A percentile compares a stretch with the other conserved stretches of the same genome.
Evolutionary conservation across 208 protist species (phyloP).

Genomic region (Acanthamoeba quina): DNA sequence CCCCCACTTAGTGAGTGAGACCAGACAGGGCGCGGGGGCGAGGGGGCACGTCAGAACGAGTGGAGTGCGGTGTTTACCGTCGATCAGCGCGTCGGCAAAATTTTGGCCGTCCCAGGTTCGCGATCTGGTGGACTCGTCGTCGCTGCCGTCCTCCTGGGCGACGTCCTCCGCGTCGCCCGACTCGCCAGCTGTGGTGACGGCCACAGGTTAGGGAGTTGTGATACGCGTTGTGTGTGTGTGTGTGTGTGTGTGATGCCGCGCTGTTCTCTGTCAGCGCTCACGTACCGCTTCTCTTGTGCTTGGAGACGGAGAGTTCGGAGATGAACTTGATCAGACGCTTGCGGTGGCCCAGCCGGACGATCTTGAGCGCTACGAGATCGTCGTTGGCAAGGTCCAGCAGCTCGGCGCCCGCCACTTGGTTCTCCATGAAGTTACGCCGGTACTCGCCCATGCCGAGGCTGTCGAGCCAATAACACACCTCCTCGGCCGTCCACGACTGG

Average conservation of each 20-base stretch:
- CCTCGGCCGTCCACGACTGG: constrained; percentile 40
- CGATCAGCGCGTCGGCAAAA: constrained; percentile 4
- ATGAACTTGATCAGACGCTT: constrained; percentile 63
- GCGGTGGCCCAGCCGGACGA: constrained; percentile 29
- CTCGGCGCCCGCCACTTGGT: constrained; percentile 32
- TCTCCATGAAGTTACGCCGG: constrained; percentile 58
- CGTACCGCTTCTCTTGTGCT: not conserved
- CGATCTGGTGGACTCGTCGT: not conserved
- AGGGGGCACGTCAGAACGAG: too few relatives aligned
- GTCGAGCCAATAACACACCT: constrained; percentile 68
- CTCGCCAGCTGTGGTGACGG: not conserved
- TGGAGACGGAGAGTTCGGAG: constrained; percentile 7
- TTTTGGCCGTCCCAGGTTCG: not conserved
- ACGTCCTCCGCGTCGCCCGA: not conserved
- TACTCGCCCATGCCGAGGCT: constrained; percentile 54
- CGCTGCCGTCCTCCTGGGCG: not conserved
- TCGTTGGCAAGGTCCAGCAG: constrained; percentile 64
- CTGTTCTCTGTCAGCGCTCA: not conserved
- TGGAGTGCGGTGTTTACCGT: not conserved
- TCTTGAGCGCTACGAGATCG: constrained; percentile 43
- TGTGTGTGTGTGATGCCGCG: too few relatives aligned
- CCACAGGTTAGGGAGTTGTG: not conserved
- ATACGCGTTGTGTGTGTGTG: too few relatives aligned
- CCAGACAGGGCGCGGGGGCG: too few relatives aligned
- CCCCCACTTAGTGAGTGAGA: too few relatives aligned